Base-by-base conservation (phyloP, 176 grass and related monocot species). In the Lolium perenne region DNA sequence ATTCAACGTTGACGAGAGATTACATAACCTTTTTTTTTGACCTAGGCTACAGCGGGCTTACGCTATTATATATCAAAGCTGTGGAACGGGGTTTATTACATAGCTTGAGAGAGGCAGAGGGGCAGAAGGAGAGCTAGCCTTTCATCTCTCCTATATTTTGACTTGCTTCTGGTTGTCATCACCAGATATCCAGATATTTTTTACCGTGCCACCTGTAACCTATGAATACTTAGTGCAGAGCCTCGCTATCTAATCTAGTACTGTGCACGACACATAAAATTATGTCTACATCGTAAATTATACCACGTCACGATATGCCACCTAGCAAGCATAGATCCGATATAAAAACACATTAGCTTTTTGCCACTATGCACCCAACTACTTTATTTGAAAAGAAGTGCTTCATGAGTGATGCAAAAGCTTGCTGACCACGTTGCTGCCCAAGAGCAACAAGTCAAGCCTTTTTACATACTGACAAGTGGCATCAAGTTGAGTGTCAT, bases 391-490 rank as follows among this genome's bases (percentile, higher is more conserved):
- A 80, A 91, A 84, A 68, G 53, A 70, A 29, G 11, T 41, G 53
- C 41, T 74, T 75, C 48, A 54, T 10, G 71, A 70, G 69, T 21
- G 76, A 84, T 76, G 85, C 89, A 76, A 91, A 91, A 80, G 81
- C 45, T 51, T 70, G 64, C 40, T 51, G 26, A 40, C 50, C 75
- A 13, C 56, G 75, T 25, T 43, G 75, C 25, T 12, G 38, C 7
- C 14, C 26, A 69, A 7, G 21, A 23, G 40, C 10, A 58, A 25
- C 45, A 68, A 35, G 81, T 80, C 81, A 80, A 90, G 67, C 17
- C 45, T 64, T 71, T 49, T 21, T n/a, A 23, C 18, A 2, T 50
- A 72, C 20, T 76, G 67, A 71, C 84, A 87, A 59, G 76, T 87
- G 84, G 74, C 79, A 56, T 38, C 13, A 5, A 47, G 8, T 18